Percentiles rank a stretch among this genome's conserved stretches.
Evolutionary conservation across 345 rosid species (phyloP).

Genomic region (Acer saccharum): DNA sequence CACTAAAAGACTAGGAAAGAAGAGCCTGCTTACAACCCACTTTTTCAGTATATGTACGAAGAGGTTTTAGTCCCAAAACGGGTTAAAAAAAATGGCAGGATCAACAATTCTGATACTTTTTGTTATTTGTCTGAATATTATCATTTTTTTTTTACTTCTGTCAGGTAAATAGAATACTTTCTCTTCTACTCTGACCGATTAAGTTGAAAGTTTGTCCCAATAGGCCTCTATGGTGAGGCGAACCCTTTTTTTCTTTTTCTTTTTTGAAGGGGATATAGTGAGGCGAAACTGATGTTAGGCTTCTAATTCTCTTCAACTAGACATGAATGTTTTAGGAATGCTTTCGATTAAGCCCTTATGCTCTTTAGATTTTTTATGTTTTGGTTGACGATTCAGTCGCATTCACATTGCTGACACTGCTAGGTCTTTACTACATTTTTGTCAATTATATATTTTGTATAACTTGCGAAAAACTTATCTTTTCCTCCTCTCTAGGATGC

Average conservation of each 20-base stretch:
- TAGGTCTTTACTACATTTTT: conserved; percentile 2
- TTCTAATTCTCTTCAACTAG: conserved; percentile 1
- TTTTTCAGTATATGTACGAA: background rate
- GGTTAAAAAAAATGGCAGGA: background rate
- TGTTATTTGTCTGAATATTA: background rate
- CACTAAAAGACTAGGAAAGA: background rate
- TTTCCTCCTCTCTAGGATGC: conserved; percentile 54
- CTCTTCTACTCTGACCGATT: conserved; percentile 1
- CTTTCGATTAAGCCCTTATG: conserved; percentile 2
- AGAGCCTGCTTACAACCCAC: conserved; percentile 1
- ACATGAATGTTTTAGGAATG: background rate
- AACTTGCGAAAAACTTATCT: background rate
- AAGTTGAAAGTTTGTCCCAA: conserved; percentile 1
- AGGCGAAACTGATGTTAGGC: background rate
- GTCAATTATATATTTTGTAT: background rate
- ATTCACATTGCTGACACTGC: conserved; percentile 3
- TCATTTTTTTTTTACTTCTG: background rate
- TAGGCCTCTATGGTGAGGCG: background rate
- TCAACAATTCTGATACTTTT: background rate
- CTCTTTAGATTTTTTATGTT: background rate
- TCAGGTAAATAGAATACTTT: background rate
- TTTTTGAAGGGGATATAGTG: background rate
- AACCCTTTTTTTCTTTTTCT: background rate
- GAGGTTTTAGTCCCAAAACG: background rate
- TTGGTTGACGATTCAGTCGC: background rate